Evolutionary conservation across 192 early-diverging fungal species (phyloP).

Genomic region (Tieghemiomyces parasiticus): DNA sequence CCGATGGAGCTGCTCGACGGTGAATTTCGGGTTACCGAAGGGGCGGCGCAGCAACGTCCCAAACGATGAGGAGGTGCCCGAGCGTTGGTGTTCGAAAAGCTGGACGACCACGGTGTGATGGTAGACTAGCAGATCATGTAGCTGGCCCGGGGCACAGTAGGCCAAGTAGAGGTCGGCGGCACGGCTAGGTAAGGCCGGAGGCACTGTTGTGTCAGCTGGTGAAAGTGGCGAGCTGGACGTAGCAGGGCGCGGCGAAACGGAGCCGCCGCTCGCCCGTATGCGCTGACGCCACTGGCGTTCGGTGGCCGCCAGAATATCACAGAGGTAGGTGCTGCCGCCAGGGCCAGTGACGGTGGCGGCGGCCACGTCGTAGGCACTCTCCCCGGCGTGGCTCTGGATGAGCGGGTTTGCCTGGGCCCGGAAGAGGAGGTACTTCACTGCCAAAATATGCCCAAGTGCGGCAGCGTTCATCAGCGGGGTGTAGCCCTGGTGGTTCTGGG

Average conservation of each 20-base stretch:
- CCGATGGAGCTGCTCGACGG: constrained; percentile 9
- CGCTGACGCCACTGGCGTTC: constrained; percentile 32
- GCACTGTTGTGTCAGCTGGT: neutral
- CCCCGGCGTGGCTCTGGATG: constrained; percentile 45
- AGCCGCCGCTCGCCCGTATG: neutral
- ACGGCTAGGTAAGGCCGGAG: constrained; percentile 11
- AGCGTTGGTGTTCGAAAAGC: constrained; percentile 56
- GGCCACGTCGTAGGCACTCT: constrained; percentile 62
- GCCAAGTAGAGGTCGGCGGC: neutral
- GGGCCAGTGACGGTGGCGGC: constrained; percentile 45
- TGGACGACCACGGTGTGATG: constrained; percentile 43
- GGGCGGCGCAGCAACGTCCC: constrained; percentile 15
- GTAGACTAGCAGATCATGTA: constrained; percentile 25
- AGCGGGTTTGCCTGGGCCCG: constrained; percentile 40
- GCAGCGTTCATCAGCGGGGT: constrained; percentile 62
- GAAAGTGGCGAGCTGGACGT: neutral
- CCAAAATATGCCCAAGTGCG: constrained; percentile 46
- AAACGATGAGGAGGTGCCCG: constrained; percentile 24
- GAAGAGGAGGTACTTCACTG: constrained; percentile 50
- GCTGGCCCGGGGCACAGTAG: neutral
- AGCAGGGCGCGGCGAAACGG: neutral
- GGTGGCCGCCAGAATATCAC: constrained; percentile 42
- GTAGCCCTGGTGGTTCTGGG: constrained; percentile 39
- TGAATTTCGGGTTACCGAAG: constrained; percentile 34
- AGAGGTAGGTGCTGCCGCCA: constrained; percentile 25